Base-by-base conservation (phyloP, 164 flowering plant genomes). In the Echeveria elegans region DNA sequence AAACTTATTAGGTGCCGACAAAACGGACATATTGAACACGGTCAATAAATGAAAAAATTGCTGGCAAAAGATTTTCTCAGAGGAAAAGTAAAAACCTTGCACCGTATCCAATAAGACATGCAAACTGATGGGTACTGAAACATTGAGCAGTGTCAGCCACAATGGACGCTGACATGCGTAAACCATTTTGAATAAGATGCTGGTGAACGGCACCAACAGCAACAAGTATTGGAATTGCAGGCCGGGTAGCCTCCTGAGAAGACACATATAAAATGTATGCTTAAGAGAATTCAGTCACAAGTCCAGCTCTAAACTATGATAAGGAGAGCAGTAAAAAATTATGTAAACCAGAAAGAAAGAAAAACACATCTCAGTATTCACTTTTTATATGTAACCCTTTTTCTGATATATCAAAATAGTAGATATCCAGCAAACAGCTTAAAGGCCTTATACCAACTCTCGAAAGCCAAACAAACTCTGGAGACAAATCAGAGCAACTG, bases 151-250 rank as follows among this genome's bases (percentile, higher is more conserved):
- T 92, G 64, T 95, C 99, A 24, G 92, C 97, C 68, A 95, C 81
- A 63, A 95, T 89, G 23, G 99, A 89, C 73, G 97, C 92, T 70
- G 90, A 88, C 87, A 83, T 87, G 40, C 99, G 81, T 79, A 95
- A 73, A 53, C 99, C 99, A 81, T 92, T 95, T 69, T 92, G 94
- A 78, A 95, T 95, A 52, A 95, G 89, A 82, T 95, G 99, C 79
- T 95, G 99, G 68, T 95, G 99, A 72, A 95, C 98, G 73, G 99
- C 96, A 71, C 97, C 99, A 75, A 95, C 97, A 76, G 99, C 99
- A 70, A 95, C 90, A 78, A 95, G 96, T 73, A 90, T 88, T 26
- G 99, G 99, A 70, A 95, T 79, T 58, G 97, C 90, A 72, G 99
- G 99, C 36, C 88, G 84, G 60, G 99, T 92, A 52, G 99, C 82